These are phyloP conservation scores for Microcyclospora pomicola DNA, from an alignment of 2,329 filamentous ascomycete species.

Conservation along the genomic window DNA sequence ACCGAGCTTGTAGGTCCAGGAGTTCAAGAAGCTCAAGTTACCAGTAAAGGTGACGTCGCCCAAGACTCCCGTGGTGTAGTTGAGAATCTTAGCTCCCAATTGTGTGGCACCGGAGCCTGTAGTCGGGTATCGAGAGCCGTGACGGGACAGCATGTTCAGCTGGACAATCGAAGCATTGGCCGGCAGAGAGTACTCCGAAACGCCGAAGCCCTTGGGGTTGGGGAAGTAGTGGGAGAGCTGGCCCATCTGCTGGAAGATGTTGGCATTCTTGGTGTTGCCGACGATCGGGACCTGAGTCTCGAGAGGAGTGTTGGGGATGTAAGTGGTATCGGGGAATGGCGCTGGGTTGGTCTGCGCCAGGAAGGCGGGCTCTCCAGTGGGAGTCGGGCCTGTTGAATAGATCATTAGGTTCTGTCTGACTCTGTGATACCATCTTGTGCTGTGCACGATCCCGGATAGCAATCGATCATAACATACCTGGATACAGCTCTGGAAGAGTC, in stretches of 20 bases:
- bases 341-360: constrained; percentile 57
- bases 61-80: constrained; percentile 28
- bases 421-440: neutral
- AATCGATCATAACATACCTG: neutral
- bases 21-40: constrained; percentile 50
- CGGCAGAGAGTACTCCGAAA: constrained; percentile 56
- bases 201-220: constrained; percentile 55
- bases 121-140: constrained; percentile 62
- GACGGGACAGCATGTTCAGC: constrained; percentile 58
- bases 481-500: constrained; percentile 41
- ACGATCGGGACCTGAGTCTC: constrained; percentile 57
- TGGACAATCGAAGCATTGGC: constrained; percentile 54
- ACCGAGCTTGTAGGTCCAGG: constrained; percentile 57
- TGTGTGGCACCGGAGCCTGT: constrained; percentile 39
- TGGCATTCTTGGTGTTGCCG: constrained; percentile 43
- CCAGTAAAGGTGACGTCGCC: constrained; percentile 43
- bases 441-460: neutral
- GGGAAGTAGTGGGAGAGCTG: constrained; percentile 57
- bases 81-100: constrained; percentile 45
- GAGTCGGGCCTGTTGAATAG: constrained; percentile 42
- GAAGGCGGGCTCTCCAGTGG: constrained; percentile 57
- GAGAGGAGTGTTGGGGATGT: constrained; percentile 54
- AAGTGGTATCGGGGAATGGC: constrained; percentile 46
- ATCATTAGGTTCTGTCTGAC: neutral
- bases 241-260: constrained; percentile 59